Base-by-base conservation (phyloP, 2,329 filamentous ascomycete species). In the Cordyceps cicadae region DNA sequence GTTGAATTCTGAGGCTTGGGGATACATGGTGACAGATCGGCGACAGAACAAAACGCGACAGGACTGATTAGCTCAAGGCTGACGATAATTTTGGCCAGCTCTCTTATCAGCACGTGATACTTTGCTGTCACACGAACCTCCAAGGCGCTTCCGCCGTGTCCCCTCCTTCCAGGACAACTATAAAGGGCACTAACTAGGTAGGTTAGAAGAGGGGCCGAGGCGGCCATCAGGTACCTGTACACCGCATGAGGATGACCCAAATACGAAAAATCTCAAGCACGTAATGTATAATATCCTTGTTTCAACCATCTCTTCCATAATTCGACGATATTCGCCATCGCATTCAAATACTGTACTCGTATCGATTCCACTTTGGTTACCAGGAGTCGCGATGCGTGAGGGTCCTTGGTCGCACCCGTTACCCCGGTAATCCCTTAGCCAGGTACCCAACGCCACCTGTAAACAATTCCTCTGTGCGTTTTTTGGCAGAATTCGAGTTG, bases 21-120 rank as follows among this genome's bases (percentile, higher is more conserved):
- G 24, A 29, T n/a, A 41, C 53, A 34, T 46, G 34, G 53, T 41
- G 53, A 55, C 53, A 46, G 53, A 24, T 32, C 8, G 24, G 34
- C 29, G n/a, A 21, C 9, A 29, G 24, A 24, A 24, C 24, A 24
- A 24, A 9, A 21, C 8, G 39, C 14, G 39, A 37, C 39, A 43
- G 19, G 11, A n/a, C 9, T n/a, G 43, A 41, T 6, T 26, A 49
- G 8, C 11, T 49, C 11, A 43, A 50, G 34, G 54, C 45, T 50
- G 46, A 19, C 34, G 46, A 58, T 50, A 41, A 58, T 32, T 62
- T 39, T 55, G 54, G 60, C 41, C 54, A 46, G 21, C 52, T 15
- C n/a, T 60, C 41, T 54, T 63, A 63, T 63, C 53, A 14, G 15
- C 62, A 63, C 62, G 62, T 63, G 62, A 63, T 54, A 41, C 2